These are phyloP conservation scores for Chrysoporthe cubensis DNA, from an alignment of 2,329 filamentous ascomycete species.

Conservation along the genomic window DNA sequence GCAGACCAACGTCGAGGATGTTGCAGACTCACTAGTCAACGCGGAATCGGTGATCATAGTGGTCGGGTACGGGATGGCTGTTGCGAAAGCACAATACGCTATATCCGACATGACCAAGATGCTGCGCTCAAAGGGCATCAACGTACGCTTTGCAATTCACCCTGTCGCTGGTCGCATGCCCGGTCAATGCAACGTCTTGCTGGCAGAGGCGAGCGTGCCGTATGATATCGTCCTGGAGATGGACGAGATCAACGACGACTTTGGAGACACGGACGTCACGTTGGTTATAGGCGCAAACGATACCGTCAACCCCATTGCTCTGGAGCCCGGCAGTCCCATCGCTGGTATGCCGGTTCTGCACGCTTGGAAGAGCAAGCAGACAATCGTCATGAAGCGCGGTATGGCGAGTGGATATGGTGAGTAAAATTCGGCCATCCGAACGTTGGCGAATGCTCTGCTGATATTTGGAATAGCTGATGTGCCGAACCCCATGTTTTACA, in stretches of 20 bases:
- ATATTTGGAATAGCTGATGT: constrained; percentile 67
- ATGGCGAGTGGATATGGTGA: constrained; percentile 85
- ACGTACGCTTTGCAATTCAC: constrained; percentile 87
- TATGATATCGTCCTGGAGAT: constrained; percentile 94
- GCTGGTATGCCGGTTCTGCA: constrained; percentile 92
- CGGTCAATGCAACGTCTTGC: constrained; percentile 87
- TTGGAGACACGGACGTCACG: constrained; percentile 80
- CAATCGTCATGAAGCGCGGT: constrained; percentile 90
- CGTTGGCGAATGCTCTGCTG: constrained; percentile 11
- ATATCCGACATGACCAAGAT: constrained; percentile 80
- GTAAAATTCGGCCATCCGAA: constrained; percentile 35
- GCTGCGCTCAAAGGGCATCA: constrained; percentile 75
- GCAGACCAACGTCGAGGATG: constrained; percentile 78
- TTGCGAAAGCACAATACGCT: constrained; percentile 90
- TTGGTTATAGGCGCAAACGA: constrained; percentile 92
- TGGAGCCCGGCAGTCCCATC: constrained; percentile 82
- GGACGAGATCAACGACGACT: constrained; percentile 96
- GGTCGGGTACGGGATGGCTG: constrained; percentile 92
- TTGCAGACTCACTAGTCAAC: constrained; percentile 73
- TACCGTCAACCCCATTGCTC: constrained; percentile 86
- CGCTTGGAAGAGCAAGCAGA: constrained; percentile 92
- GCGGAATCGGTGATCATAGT: constrained; percentile 88
- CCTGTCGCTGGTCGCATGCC: constrained; percentile 92
- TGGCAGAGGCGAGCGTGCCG: constrained; percentile 85
- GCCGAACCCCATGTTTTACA: constrained; percentile 91